phyloP scores from a whole-genome alignment of 495 filamentous ascomycete genomes.

The Aspergillus indologenus region DNA sequence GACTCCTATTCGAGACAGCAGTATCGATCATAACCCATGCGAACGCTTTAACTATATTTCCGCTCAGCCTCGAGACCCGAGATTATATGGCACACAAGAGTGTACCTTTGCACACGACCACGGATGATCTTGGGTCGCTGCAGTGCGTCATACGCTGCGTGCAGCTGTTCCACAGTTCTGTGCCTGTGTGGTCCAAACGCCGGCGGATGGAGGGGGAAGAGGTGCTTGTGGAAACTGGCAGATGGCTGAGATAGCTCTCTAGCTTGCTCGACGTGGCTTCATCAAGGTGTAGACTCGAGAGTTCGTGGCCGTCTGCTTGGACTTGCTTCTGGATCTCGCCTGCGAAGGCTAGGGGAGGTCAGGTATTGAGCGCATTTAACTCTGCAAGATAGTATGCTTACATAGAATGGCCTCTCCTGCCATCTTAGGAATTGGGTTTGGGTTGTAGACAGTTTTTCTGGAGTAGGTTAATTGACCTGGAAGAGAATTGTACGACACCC shows the following conservation, averaged over 20 bases:
- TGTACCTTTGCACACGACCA: conserved; percentile 21
- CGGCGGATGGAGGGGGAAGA: conserved; percentile 10
- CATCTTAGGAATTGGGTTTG: not conserved
- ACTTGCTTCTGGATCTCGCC: conserved; percentile 25
- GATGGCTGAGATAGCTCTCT: conserved; percentile 10
- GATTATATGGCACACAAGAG: too few species aligned
- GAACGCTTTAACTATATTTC: conserved; percentile 53
- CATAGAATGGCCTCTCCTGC: conserved; percentile 7
- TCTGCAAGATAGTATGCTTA: conserved; percentile 4
- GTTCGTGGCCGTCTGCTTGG: not conserved
- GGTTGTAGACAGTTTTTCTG: too few species aligned
- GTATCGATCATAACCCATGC: conserved; percentile 68
- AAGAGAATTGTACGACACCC: not conserved
- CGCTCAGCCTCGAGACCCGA: not conserved
- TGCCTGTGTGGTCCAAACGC: conserved; percentile 36
- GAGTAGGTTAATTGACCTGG: not conserved
- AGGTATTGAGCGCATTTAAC: not conserved
- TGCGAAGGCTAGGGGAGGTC: conserved; percentile 13
- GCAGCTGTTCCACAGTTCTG: conserved; percentile 35
- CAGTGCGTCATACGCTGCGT: conserved; percentile 4
- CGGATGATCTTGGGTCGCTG: not conserved
- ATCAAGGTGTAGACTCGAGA: not conserved
- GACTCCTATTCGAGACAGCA: conserved; percentile 41
- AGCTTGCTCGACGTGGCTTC: conserved; percentile 7
- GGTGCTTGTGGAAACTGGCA: conserved; percentile 9